Evolutionary conservation across 441 rosid species (phyloP).

Genomic region (Croton setiger): DNA sequence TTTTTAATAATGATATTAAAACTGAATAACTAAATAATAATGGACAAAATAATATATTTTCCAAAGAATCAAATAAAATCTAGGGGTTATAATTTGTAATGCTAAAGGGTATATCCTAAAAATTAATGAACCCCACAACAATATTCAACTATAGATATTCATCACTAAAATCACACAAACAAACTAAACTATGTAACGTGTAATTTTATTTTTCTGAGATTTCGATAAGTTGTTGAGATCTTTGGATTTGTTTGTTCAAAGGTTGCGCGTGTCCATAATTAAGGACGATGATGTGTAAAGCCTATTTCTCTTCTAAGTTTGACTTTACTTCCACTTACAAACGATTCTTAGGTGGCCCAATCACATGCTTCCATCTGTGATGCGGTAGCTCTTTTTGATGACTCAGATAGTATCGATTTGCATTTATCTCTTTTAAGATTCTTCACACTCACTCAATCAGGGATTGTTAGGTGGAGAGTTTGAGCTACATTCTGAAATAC

Average conservation of each 20-base stretch:
- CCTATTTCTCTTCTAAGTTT: neutral
- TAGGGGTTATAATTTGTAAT: neutral
- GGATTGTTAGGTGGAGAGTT: too few species aligned
- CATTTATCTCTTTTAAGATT: neutral
- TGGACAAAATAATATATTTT: too few species aligned
- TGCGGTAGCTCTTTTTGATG: neutral
- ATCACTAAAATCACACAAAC: neutral
- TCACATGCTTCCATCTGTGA: conserved; percentile 18
- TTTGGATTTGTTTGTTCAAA: conserved; percentile 14
- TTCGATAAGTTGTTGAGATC: conserved; percentile 14
- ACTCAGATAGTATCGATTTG: neutral
- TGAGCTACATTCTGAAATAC: too few species aligned
- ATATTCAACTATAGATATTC: neutral
- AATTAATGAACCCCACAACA: neutral
- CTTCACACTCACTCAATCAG: neutral
- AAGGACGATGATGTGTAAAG: conserved; percentile 19
- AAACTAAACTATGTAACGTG: neutral
- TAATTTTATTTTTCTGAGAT: neutral
- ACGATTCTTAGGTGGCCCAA: conserved; percentile 28
- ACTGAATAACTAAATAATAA: too few species aligned
- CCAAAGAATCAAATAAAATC: neutral
- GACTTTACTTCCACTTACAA: conserved; percentile 10
- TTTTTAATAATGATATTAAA: too few species aligned
- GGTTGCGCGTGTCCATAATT: conserved; percentile 22
- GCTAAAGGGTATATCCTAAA: neutral